A percentile compares a stretch with the other conserved stretches of the same genome.
phyloP scores from a whole-genome alignment of 345 rosid species.

The Citrus mangshanensis region DNA sequence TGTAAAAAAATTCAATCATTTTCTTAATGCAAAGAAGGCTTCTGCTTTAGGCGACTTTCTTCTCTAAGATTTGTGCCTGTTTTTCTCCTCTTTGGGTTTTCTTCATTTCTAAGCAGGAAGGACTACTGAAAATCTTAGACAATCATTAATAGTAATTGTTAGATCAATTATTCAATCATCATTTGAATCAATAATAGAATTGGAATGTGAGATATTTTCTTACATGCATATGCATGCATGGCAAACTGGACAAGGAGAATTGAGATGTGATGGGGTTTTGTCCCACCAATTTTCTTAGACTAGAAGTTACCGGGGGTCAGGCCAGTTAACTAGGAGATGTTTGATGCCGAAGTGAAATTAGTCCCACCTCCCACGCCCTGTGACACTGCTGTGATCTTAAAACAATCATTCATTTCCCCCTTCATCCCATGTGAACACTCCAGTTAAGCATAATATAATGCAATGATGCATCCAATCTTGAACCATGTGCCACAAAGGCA shows the following conservation, averaged over 20 bases:
- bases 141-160: background rate
- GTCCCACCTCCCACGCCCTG: background rate
- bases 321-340: background rate
- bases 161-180: background rate
- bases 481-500: conserved; percentile 17
- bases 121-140: background rate
- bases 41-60: background rate
- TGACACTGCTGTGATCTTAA: background rate
- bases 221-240: background rate
- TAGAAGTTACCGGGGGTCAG: background rate
- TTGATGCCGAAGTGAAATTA: background rate
- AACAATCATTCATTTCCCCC: background rate
- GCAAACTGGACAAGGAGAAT: background rate
- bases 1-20: too few relatives aligned
- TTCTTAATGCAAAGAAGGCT: background rate
- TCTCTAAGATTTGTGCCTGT: too few relatives aligned
- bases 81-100: background rate
- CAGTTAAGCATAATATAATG: background rate
- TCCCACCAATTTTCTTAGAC: conserved; percentile 6
- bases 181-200: background rate
- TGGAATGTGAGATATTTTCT: background rate
- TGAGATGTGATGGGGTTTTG: background rate
- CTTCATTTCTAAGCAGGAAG: background rate
- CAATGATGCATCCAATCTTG: conserved; percentile 10
- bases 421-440: conserved; percentile 5